Evolutionary conservation across 1,139 yeast species (phyloP).

Genomic region (Magnusiomyces fungicola): DNA sequence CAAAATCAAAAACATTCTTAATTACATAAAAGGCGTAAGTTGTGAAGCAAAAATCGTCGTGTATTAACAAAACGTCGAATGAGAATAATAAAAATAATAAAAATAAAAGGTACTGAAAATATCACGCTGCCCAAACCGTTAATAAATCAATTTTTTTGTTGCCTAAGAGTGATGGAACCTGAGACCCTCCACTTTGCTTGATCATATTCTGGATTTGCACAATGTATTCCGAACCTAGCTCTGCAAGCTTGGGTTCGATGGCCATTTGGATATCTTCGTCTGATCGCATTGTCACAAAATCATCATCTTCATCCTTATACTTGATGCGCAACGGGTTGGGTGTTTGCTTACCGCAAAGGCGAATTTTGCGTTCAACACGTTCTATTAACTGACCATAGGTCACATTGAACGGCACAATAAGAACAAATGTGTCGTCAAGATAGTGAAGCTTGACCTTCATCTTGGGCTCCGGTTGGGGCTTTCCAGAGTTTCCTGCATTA

Average conservation of each 20-base stretch:
- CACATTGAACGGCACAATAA: conserved; percentile 43
- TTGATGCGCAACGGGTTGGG: conserved; percentile 48
- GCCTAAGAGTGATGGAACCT: neutral
- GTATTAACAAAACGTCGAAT: no score
- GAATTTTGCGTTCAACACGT: conserved; percentile 40
- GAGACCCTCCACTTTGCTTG: neutral
- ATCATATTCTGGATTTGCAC: neutral
- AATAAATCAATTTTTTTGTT: neutral
- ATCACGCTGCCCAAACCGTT: neutral
- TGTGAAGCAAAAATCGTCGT: no score
- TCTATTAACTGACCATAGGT: conserved; percentile 42
- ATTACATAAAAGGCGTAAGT: no score
- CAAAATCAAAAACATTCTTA: no score
- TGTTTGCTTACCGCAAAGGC: conserved; percentile 36
- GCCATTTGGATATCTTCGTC: conserved; percentile 60
- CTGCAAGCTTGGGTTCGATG: conserved; percentile 24
- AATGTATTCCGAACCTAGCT: neutral
- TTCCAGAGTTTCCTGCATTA: no score
- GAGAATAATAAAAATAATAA: no score
- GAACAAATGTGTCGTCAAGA: conserved; percentile 37
- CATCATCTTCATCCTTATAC: conserved; percentile 94
- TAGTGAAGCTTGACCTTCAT: conserved; percentile 47
- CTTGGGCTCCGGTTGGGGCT: conserved; percentile 1
- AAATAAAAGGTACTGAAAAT: no score
- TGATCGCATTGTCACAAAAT: conserved; percentile 76